Evolutionary conservation across 2,329 filamentous ascomycete species (phyloP).

Genomic region (Penicillium sp.): DNA sequence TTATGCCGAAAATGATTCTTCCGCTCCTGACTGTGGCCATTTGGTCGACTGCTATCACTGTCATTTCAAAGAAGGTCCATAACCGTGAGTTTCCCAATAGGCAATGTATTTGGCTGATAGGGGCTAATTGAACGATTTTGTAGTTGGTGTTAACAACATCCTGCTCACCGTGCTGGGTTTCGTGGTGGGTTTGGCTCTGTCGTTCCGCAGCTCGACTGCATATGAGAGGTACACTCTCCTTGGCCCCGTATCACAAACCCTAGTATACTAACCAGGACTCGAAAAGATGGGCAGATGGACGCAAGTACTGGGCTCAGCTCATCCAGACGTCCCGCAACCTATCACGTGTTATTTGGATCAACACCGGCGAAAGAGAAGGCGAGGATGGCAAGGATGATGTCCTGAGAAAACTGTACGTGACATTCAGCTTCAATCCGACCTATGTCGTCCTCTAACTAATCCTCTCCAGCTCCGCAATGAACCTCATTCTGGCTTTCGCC

Average conservation of each 20-base stretch:
- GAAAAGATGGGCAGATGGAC: conserved; percentile 59
- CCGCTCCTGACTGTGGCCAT: conserved; percentile 63
- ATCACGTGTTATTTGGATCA: conserved; percentile 78
- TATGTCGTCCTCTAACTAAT: conserved; percentile 9
- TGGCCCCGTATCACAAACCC: neutral
- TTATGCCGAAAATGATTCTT: conserved; percentile 72
- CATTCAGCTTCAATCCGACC: neutral
- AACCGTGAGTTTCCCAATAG: conserved; percentile 29
- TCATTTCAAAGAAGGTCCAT: conserved; percentile 53
- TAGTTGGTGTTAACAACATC: conserved; percentile 64
- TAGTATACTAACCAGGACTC: neutral
- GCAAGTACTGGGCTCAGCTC: conserved; percentile 64
- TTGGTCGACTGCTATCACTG: conserved; percentile 69
- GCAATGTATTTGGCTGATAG: neutral
- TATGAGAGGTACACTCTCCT: conserved; percentile 62
- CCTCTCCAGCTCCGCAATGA: conserved; percentile 60
- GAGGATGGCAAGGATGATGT: conserved; percentile 65
- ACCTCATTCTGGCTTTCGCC: conserved; percentile 77
- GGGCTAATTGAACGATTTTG: conserved; percentile 2
- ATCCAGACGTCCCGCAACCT: conserved; percentile 59
- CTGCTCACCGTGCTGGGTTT: conserved; percentile 78
- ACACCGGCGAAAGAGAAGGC: conserved; percentile 63
- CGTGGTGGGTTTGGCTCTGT: conserved; percentile 76
- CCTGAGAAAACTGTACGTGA: conserved; percentile 63
- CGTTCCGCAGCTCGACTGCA: conserved; percentile 74